These are phyloP conservation scores for Sporothrix brasiliensis DNA, from an alignment of 2,329 filamentous ascomycete genomes.

Conservation along the genomic window DNA sequence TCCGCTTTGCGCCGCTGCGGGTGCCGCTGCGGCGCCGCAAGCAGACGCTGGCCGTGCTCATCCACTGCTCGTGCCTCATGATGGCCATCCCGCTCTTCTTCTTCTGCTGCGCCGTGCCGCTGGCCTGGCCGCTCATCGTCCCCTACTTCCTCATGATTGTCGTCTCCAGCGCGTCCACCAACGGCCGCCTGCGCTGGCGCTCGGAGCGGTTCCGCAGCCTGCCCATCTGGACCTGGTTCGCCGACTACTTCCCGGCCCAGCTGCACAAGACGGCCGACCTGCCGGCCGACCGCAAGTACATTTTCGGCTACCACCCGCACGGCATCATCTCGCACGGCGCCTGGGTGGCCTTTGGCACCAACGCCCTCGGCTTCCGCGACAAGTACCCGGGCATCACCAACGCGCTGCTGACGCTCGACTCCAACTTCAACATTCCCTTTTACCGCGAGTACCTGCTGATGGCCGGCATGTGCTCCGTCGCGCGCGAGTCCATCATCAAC, in stretches of 20 bases:
- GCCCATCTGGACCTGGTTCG: slow-evolving; percentile 84
- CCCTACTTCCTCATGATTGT: slow-evolving; percentile 83
- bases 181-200: slow-evolving; percentile 74
- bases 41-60: slow-evolving; percentile 76
- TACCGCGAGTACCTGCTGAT: slow-evolving; percentile 93
- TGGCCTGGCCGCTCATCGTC: slow-evolving; percentile 80
- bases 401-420: slow-evolving; percentile 88
- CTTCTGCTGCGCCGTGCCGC: slow-evolving; percentile 83
- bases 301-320: slow-evolving; percentile 96
- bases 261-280: slow-evolving; percentile 84
- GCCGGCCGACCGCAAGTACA: slow-evolving; percentile 83
- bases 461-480: slow-evolving; percentile 86
- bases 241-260: slow-evolving; percentile 85
- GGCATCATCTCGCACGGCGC: slow-evolving; percentile 96
- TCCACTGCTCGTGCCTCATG: slow-evolving; percentile 73
- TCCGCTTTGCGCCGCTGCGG: slow-evolving; percentile 82
- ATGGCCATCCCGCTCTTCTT: slow-evolving; percentile 79
- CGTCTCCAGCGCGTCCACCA: slow-evolving; percentile 74
- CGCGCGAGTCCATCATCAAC: slow-evolving; percentile 88
- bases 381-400: slow-evolving; percentile 96
- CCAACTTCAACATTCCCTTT: slow-evolving; percentile 90
- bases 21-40: slow-evolving; percentile 71
- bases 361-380: slow-evolving; percentile 81
- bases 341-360: slow-evolving; percentile 87
- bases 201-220: slow-evolving; percentile 73